Percentiles rank a stretch among this genome's conserved stretches.
Conservation (phyloP, 2,329 filamentous ascomycete genomes). For the Calonectria montana region DNA sequence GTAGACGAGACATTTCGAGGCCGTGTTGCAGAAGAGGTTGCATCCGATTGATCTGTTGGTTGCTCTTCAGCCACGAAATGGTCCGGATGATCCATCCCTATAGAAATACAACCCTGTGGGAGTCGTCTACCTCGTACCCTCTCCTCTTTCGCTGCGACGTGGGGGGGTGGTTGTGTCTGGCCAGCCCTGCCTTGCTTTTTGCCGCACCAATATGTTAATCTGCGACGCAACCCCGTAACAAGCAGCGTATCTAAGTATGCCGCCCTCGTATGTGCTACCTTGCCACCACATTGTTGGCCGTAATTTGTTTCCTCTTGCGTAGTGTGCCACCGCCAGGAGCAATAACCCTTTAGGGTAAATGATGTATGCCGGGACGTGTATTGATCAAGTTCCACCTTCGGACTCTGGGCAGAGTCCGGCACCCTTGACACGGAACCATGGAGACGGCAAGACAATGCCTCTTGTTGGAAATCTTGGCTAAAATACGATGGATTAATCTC, state of each 20-base stretch:
- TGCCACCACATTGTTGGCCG: background rate
- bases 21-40: background rate
- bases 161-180: constrained; percentile 15
- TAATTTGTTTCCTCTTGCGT: background rate
- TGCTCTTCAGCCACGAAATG: background rate
- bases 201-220: constrained; percentile 18
- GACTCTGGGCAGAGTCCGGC: background rate
- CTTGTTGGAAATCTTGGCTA: background rate
- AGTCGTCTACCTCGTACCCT: background rate
- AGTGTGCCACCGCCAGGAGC: background rate
- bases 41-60: background rate
- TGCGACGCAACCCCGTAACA: constrained; percentile 15
- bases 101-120: background rate
- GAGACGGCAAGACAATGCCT: background rate
- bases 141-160: constrained; percentile 9
- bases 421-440: background rate
- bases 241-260: background rate
- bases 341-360: constrained; percentile 5
- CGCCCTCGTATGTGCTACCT: constrained; percentile 10
- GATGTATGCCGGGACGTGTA: no score
- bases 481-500: constrained; percentile 3
- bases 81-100: constrained; percentile 5
- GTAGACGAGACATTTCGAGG: constrained; percentile 8
- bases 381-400: background rate
- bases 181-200: constrained; percentile 12